Evolutionary conservation across 2,329 filamentous ascomycete genomes (phyloP).

Genomic region (Microdochium paspali): DNA sequence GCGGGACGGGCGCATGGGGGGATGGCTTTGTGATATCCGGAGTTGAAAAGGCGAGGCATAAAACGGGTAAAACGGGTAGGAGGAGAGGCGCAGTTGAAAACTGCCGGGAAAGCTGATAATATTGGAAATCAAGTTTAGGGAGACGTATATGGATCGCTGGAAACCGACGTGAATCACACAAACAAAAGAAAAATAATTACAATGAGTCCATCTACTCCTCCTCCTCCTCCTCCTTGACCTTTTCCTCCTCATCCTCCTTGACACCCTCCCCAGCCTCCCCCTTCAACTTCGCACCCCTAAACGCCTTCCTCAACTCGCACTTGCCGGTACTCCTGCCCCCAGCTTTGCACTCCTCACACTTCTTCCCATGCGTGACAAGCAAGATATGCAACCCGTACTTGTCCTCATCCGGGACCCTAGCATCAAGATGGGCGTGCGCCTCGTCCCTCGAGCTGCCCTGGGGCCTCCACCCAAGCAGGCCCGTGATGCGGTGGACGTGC

Average conservation of each 20-base stretch:
- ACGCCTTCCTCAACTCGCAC: slow-evolving; percentile 30
- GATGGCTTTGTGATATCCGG: too few species aligned
- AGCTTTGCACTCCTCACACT: slow-evolving; percentile 34
- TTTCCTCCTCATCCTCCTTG: slow-evolving; percentile 3
- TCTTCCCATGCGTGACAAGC: slow-evolving; percentile 35
- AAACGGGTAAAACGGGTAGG: too few species aligned
- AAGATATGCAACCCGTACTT: slow-evolving; percentile 42
- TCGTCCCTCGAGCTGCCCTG: slow-evolving; percentile 28
- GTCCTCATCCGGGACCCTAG: slow-evolving; percentile 31
- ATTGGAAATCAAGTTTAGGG: too few species aligned
- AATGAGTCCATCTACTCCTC: neutral
- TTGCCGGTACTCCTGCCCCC: slow-evolving; percentile 27
- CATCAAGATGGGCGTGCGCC: slow-evolving; percentile 40
- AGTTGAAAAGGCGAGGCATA: too few species aligned
- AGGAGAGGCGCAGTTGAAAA: too few species aligned
- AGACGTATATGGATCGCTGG: too few species aligned
- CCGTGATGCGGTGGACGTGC: slow-evolving; percentile 39
- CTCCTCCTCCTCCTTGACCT: slow-evolving; percentile 4
- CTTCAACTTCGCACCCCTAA: slow-evolving; percentile 16
- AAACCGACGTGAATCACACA: too few species aligned
- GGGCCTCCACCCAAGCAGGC: slow-evolving; percentile 39
- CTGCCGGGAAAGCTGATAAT: too few species aligned
- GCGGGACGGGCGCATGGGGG: neutral
- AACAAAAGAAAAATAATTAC: neutral
- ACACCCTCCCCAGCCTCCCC: slow-evolving; percentile 6